Evolutionary conservation across 2,329 filamentous ascomycete species (phyloP), one percentile per base, ranked within the genome.

Genomic region (Aspergillus sp.): DNA sequence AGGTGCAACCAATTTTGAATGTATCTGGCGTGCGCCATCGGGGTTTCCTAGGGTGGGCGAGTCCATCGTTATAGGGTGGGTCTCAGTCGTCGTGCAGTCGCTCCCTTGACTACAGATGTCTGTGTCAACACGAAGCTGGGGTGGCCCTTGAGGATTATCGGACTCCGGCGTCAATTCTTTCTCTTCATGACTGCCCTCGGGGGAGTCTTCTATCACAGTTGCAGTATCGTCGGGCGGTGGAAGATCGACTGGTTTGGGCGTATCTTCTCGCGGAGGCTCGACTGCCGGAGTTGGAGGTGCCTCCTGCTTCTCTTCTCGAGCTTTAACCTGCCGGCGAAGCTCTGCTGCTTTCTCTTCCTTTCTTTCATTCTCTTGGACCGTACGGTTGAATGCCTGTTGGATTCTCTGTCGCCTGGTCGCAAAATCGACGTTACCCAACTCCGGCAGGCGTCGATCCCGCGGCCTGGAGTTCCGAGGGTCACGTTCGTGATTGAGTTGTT

Each of bases 351-450:
- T 79, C 73, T 64, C 79, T 53, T 81, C 85, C 65, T 89, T 85
- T 57, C 70, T 63, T 50, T 73, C 65, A 61, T 77, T 87, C 65
- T 90, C 87, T 57, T 87, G 82, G 45, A 94, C 85, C n/a, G 88
- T 90, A 66, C 88, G 89, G 61, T 85, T 92, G 69, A 95, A 93
- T 13, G 90, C 90, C 51, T 90, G 83, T 61, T 92, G 87, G 62
- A 95, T 95, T 55, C 86, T 85, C 65, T 90, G 87, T 61, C 91
- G 82, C 47, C 90, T 82, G 60, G 89, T 88, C 54, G 88, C 90
- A 67, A 95, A 94, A 70, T 96, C 89, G 48, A 95, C 89, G 54
- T 87, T 87, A 1, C 87, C 87, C 53, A 92, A 63, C 62, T 84
- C 80, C n/a, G 80, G 81, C 32, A 82, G 76, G 58, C 73, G 76